These are phyloP conservation scores for Saturnispora ahearnii DNA, from an alignment of 805 yeast species.

Conservation along the genomic window DNA sequence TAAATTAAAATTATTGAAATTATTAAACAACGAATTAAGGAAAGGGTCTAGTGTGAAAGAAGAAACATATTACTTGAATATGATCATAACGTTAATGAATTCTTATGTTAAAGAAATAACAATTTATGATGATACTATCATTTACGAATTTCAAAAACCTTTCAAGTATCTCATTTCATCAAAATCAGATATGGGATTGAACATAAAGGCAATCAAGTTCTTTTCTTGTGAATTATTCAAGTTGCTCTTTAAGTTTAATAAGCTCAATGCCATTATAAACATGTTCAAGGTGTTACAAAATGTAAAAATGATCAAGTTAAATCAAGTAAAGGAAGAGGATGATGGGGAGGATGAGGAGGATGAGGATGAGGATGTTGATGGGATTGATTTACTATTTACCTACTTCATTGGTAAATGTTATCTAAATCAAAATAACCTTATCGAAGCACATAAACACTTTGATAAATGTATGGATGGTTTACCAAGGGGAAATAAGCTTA, in stretches of 20 bases:
- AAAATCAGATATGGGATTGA: slow-evolving; percentile 40
- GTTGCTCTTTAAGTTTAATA: slow-evolving; percentile 56
- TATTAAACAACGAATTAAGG: not conserved
- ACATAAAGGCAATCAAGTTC: slow-evolving; percentile 32
- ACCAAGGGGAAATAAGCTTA: slow-evolving; percentile 17
- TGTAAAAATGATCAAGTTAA: not conserved
- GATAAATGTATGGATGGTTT: slow-evolving; percentile 12
- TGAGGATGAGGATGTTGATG: not conserved
- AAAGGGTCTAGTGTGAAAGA: not conserved
- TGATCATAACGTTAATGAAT: slow-evolving; percentile 2
- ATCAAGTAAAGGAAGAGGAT: not conserved
- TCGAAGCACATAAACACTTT: slow-evolving; percentile 42
- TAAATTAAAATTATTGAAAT: not conserved
- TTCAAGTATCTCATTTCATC: slow-evolving; percentile 76
- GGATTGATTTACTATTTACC: slow-evolving; percentile 39
- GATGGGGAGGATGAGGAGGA: not conserved
- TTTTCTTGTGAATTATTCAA: slow-evolving; percentile 63
- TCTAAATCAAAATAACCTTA: slow-evolving; percentile 49
- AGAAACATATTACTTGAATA: not conserved
- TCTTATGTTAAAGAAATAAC: not conserved
- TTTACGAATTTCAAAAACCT: slow-evolving; percentile 47
- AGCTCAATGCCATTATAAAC: slow-evolving; percentile 65
- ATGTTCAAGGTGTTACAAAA: slow-evolving; percentile 38
- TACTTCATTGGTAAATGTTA: slow-evolving; percentile 65
- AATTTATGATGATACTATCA: slow-evolving; percentile 20